These are phyloP conservation scores for Chaetomium fimeti DNA, from an alignment of 495 filamentous ascomycete genomes.

Conservation along the genomic window DNA sequence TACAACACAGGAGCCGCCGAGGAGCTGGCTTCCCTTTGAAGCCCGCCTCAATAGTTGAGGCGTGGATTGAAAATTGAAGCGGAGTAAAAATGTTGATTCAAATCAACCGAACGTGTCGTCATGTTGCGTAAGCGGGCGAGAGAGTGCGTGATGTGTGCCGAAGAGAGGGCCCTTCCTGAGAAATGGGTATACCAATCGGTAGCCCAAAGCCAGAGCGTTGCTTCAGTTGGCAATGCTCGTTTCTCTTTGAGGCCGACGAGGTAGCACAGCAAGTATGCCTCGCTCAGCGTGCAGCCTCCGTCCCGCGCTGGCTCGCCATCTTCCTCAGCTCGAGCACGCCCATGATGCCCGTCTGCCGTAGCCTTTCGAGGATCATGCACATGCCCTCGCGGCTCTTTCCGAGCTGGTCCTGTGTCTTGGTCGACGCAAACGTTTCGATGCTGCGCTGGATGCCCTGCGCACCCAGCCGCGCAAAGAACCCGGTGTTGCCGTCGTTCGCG, in stretches of 20 bases:
- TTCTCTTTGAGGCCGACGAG: neutral
- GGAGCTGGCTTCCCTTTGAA: slow-evolving; percentile 12
- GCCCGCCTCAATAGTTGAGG: neutral
- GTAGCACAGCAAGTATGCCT: neutral
- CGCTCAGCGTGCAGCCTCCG: slow-evolving; percentile 25
- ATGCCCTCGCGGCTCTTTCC: slow-evolving; percentile 91
- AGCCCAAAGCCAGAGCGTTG: neutral
- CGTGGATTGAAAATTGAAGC: neutral
- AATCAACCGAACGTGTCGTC: neutral
- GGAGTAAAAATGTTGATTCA: neutral
- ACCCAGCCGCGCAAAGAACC: slow-evolving; percentile 59
- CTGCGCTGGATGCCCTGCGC: slow-evolving; percentile 79
- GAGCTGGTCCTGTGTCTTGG: slow-evolving; percentile 77
- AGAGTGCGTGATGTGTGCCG: neutral
- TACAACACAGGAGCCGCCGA: slow-evolving; percentile 18
- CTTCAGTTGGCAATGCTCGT: neutral
- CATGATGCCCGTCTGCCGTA: slow-evolving; percentile 74
- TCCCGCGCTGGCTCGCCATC: slow-evolving; percentile 32
- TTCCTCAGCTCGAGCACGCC: slow-evolving; percentile 85
- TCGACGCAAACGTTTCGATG: slow-evolving; percentile 85
- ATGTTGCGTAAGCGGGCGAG: neutral
- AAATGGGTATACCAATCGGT: neutral
- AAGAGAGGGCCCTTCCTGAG: neutral
- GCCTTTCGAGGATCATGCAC: slow-evolving; percentile 84
- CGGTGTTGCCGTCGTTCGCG: slow-evolving; percentile 28